Percentiles rank a stretch among this genome's conserved stretches.
Evolutionary conservation across 2,329 filamentous ascomycete genomes (phyloP).

Genomic region (Diaporthe vexans): DNA sequence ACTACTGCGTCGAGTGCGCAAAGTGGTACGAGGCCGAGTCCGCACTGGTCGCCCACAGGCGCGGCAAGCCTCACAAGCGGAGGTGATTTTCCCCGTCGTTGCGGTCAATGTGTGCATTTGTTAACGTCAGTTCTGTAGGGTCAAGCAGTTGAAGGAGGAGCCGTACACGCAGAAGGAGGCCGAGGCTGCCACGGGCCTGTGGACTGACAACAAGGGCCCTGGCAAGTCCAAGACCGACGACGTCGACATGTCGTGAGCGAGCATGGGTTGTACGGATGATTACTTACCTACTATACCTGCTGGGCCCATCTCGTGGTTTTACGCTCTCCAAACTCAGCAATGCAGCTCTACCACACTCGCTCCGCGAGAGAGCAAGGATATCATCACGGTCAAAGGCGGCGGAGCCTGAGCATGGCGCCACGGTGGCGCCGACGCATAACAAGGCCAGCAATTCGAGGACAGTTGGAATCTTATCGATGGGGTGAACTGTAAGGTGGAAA

Average conservation of each 20-base stretch:
- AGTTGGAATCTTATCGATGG: not conserved
- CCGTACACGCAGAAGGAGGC: slow-evolving; percentile 90
- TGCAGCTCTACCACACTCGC: not conserved
- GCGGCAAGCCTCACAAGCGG: slow-evolving; percentile 94
- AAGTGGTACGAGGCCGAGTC: slow-evolving; percentile 94
- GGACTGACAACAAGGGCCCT: slow-evolving; percentile 73
- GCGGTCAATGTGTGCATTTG: not conserved
- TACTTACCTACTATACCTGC: not conserved
- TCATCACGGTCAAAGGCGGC: not conserved
- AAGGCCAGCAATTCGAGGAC: not conserved
- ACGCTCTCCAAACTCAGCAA: not conserved
- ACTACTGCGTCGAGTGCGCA: slow-evolving; percentile 93
- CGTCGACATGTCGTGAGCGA: slow-evolving; percentile 54
- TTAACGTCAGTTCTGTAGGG: slow-evolving; percentile 62
- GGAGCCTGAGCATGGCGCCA: not conserved
- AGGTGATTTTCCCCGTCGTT: slow-evolving; percentile 65
- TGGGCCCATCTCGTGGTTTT: not conserved
- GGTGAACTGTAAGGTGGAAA: not conserved
- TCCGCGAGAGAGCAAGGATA: not conserved
- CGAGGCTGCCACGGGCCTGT: slow-evolving; percentile 82
- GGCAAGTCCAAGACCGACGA: slow-evolving; percentile 60
- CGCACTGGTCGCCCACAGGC: slow-evolving; percentile 81
- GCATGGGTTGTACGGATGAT: not conserved
- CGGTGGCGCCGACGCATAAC: not conserved
- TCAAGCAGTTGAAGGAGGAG: slow-evolving; percentile 86